phyloP scores from a whole-genome alignment of 441 rosid genomes.

The Mallotus japonicus region DNA sequence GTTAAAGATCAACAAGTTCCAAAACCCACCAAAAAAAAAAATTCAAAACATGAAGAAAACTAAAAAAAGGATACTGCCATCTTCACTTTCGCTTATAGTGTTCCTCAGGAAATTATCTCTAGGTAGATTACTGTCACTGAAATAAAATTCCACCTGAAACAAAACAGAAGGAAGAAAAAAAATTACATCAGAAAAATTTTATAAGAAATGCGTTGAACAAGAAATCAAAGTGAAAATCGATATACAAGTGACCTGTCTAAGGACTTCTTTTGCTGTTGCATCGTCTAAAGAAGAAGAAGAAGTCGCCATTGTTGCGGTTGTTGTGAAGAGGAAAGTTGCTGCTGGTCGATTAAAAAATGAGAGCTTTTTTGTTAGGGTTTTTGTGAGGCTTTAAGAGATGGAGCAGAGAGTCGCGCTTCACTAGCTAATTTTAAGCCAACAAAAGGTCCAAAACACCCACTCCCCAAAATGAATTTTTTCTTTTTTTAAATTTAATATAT shows the following conservation, averaged over 20 bases:
- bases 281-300: slow-evolving; percentile 51
- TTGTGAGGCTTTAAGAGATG: background rate
- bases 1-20: slow-evolving; percentile 37
- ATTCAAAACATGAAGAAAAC: background rate
- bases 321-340: too few relatives aligned
- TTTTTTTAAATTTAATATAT: too few relatives aligned
- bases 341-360: too few relatives aligned
- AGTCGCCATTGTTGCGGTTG: slow-evolving; percentile 48
- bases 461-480: too few relatives aligned
- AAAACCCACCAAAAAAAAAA: background rate
- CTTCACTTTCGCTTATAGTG: slow-evolving; percentile 55
- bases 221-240: background rate
- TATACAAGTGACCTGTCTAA: slow-evolving; percentile 61
- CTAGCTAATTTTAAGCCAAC: background rate
- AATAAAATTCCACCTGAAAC: slow-evolving; percentile 79
- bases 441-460: slow-evolving; percentile 8
- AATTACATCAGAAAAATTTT: too few relatives aligned
- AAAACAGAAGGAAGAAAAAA: too few relatives aligned
- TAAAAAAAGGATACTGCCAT: slow-evolving; percentile 60
- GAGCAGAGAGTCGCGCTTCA: rapidly evolving
- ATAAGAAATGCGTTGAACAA: background rate
- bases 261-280: slow-evolving; percentile 58
- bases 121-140: slow-evolving; percentile 86
- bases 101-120: slow-evolving; percentile 66
- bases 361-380: slow-evolving; percentile 7